Evolutionary conservation across 2,329 filamentous ascomycete species (phyloP).

Genomic region (Diplodia scrobiculata): DNA sequence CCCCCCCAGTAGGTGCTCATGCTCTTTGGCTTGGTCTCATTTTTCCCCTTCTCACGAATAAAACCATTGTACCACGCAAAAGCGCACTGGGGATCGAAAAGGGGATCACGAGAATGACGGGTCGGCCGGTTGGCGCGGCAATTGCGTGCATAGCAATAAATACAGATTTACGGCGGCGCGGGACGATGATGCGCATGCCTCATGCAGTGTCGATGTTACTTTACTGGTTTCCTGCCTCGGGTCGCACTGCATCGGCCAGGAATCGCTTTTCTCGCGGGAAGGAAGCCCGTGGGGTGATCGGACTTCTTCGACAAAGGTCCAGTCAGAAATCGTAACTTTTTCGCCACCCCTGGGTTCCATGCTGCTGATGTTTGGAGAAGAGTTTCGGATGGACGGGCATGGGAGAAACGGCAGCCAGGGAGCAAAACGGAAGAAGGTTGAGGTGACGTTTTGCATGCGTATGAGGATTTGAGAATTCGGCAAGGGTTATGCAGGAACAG

Average conservation of each 20-base stretch:
- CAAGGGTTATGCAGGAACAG: slow-evolving; percentile 8
- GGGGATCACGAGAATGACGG: not conserved
- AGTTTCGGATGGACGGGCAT: not conserved
- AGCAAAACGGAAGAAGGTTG: not conserved
- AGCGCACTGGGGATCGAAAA: not conserved
- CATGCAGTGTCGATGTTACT: not conserved
- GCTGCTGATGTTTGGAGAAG: not conserved
- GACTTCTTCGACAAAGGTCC: not conserved
- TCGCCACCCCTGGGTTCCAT: not conserved
- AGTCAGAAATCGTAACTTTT: not conserved
- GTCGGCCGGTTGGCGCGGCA: not conserved
- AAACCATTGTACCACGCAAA: not conserved
- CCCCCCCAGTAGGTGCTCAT: not conserved
- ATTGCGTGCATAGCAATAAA: not conserved
- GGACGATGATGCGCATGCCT: slow-evolving; percentile 20
- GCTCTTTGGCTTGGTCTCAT: not conserved
- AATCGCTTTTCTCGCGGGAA: not conserved
- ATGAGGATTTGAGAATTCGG: not conserved
- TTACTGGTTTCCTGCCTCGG: not conserved
- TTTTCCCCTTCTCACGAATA: not conserved
- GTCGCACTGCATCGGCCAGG: slow-evolving; percentile 10
- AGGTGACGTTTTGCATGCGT: slow-evolving; percentile 1
- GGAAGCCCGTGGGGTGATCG: not conserved
- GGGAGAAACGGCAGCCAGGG: not conserved
- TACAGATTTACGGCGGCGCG: not conserved